Base-by-base conservation (phyloP, 176 grass and related monocot genomes). In the Paspalum notatum region DNA sequence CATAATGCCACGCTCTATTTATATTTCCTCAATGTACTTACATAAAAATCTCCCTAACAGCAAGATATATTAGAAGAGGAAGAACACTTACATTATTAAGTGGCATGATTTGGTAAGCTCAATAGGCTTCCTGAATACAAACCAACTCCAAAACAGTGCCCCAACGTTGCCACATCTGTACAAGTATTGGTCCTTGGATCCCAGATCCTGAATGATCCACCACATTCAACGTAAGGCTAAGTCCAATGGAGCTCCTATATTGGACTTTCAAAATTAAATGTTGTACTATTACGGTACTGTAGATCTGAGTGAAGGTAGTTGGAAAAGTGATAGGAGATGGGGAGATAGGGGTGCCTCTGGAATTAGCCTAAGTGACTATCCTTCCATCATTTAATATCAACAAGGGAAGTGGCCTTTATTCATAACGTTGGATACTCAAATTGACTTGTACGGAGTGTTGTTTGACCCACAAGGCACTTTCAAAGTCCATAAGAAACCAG, bases 21-120 rank as follows among this genome's bases (percentile, higher is more conserved):
- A n/a, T n/a, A n/a, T n/a, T n/a, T n/a, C n/a, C n/a, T n/a, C n/a
- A n/a, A n/a, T n/a, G n/a, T n/a, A n/a, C n/a, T n/a, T n/a, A n/a
- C n/a, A n/a, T n/a, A n/a, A n/a, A n/a, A n/a, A n/a, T n/a, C n/a
- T n/a, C n/a, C n/a, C n/a, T n/a, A n/a, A n/a, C n/a, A n/a, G n/a
- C n/a, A n/a, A n/a, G n/a, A n/a, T n/a, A n/a, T n/a, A n/a, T n/a
- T n/a, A n/a, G n/a, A n/a, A n/a, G n/a, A n/a, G n/a, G n/a, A n/a
- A n/a, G n/a, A 67, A 20, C 9, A 69, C n/a, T 69, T n/a, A 69
- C n/a, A n/a, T 69, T n/a, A 47, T 69, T 45, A 69, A 48, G 1
- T 45, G 20, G 10, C 10, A 12, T 41, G 17, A 45, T 44, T 67
- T 48, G 66, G 20, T 16, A 47, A 46, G 66, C 66, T 26, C 41